Percentiles rank a stretch among this genome's conserved stretches.
phyloP scores from a whole-genome alignment of 2,329 filamentous ascomycete genomes.

The Paecilomyces sp. region DNA sequence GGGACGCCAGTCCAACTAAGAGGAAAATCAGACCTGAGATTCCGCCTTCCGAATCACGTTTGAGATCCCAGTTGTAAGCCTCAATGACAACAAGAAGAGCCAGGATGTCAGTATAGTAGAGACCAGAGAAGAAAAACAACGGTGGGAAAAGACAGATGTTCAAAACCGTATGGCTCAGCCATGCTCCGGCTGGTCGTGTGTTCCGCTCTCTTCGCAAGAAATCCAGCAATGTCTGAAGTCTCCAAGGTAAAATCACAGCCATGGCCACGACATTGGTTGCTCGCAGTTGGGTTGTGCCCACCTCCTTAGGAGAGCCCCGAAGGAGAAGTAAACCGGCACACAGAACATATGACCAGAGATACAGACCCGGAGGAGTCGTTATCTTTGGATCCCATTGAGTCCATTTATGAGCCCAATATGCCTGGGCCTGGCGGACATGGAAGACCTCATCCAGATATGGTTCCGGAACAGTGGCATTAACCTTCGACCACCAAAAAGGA shows the following conservation, averaged over 20 bases:
- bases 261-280: conserved; percentile 30
- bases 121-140: conserved; percentile 88
- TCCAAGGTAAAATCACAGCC: conserved; percentile 34
- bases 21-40: conserved; percentile 35
- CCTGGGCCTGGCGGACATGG: conserved; percentile 81
- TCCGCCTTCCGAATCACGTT: conserved; percentile 18
- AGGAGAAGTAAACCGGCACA: conserved; percentile 16
- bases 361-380: conserved; percentile 88
- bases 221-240: conserved; percentile 50
- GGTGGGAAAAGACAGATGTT: conserved; percentile 83
- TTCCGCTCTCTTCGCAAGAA: conserved; percentile 28
- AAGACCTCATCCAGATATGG: conserved; percentile 53
- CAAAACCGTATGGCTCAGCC: conserved; percentile 46
- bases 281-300: conserved; percentile 28
- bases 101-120: conserved; percentile 91
- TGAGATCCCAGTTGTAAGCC: conserved; percentile 52
- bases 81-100: conserved; percentile 70
- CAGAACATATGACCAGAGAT: conserved; percentile 44
- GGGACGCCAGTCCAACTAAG: conserved; percentile 54
- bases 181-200: conserved; percentile 21
- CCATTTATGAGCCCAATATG: conserved; percentile 71
- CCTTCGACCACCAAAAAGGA: conserved; percentile 34
- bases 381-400: conserved; percentile 90
- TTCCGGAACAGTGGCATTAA: conserved; percentile 45
- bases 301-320: conserved; percentile 21